phyloP scores from a whole-genome alignment of 2,329 filamentous ascomycete genomes.

The Colletotrichum spaethianum region DNA sequence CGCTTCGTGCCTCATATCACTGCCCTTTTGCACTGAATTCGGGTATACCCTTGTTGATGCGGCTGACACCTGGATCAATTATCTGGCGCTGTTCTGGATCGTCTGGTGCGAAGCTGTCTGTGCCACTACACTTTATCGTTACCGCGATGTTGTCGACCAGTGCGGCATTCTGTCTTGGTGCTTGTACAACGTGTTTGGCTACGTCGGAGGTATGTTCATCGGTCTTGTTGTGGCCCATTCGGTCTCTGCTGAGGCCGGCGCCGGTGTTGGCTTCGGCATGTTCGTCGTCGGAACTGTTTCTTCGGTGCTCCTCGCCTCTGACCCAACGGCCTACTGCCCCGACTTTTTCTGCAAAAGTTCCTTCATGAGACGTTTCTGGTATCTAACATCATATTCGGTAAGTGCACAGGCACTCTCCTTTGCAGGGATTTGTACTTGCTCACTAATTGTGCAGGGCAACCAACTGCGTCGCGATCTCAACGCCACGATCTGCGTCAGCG shows the following conservation, averaged over 20 bases:
- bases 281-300: conserved; percentile 56
- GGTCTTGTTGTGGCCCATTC: conserved; percentile 64
- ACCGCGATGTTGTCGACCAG: conserved; percentile 59
- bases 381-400: conserved; percentile 28
- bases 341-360: conserved; percentile 1
- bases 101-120: conserved; percentile 65
- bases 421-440: not conserved
- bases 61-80: conserved; percentile 67
- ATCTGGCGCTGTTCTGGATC: conserved; percentile 65
- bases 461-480: conserved; percentile 36
- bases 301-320: conserved; percentile 52
- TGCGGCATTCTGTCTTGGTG: conserved; percentile 58
- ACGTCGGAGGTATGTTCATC: conserved; percentile 62
- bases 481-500: conserved; percentile 16
- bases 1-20: conserved; percentile 61
- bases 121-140: conserved; percentile 65
- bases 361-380: conserved; percentile 16
- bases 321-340: conserved; percentile 19
- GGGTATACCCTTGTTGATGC: conserved; percentile 67
- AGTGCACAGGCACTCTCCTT: not conserved
- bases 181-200: conserved; percentile 60
- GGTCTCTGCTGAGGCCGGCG: conserved; percentile 56
- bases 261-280: conserved; percentile 63
- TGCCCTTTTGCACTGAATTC: conserved; percentile 69
- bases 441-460: conserved; percentile 15